Percentiles rank a stretch among this genome's conserved stretches.
phyloP scores from a whole-genome alignment of 2,329 filamentous ascomycete species.

The Scytalidium sp. region DNA sequence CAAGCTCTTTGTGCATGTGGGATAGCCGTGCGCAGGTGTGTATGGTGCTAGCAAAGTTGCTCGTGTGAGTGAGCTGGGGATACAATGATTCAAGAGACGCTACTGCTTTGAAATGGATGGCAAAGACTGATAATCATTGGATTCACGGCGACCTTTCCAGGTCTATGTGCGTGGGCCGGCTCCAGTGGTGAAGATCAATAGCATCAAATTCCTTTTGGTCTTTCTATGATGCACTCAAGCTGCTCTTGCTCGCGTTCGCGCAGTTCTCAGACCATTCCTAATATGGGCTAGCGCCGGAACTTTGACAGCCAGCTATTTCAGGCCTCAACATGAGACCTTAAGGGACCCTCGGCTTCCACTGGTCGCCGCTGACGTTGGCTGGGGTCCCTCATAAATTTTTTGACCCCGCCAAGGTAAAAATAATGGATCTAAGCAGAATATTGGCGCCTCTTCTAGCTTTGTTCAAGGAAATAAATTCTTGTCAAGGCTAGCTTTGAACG shows the following conservation, averaged over 20 bases:
- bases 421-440: background rate
- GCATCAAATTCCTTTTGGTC: background rate
- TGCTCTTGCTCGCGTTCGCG: background rate
- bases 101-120: background rate
- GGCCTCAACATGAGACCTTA: too few relatives aligned
- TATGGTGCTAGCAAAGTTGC: conserved; percentile 4
- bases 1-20: conserved; percentile 23
- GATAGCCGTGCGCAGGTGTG: conserved; percentile 6
- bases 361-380: background rate
- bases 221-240: background rate
- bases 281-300: background rate
- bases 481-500: too few relatives aligned
- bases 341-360: too few relatives aligned
- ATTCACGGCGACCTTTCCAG: background rate
- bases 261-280: background rate
- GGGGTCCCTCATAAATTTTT: background rate
- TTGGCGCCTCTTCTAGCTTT: too few relatives aligned
- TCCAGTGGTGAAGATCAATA: background rate
- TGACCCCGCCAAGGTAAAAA: background rate
- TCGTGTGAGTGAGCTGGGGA: background rate
- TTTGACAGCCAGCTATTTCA: too few relatives aligned
- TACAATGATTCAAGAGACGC: background rate
- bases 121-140: background rate
- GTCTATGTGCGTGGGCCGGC: background rate
- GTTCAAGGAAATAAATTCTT: too few relatives aligned